A percentile compares a stretch with the other conserved stretches of the same genome.
Evolutionary conservation across 2,329 filamentous ascomycete genomes (phyloP).

Genomic region (Taxawa tesnikishii): DNA sequence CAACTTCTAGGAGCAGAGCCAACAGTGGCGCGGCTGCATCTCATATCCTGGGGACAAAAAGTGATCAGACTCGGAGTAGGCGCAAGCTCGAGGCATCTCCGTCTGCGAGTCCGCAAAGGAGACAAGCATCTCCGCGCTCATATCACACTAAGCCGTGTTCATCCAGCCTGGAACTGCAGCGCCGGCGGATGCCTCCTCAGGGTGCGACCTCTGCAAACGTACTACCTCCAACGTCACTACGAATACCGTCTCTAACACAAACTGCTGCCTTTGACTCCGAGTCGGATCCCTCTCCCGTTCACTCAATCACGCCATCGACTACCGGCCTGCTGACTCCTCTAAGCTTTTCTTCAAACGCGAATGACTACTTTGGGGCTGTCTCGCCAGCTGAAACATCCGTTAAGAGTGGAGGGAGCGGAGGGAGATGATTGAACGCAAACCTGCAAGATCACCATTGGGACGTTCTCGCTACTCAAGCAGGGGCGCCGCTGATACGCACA

Average conservation of each 20-base stretch:
- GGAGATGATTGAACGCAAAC: neutral
- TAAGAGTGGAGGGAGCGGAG: neutral
- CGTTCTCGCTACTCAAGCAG: slow-evolving; percentile 6
- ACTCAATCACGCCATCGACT: slow-evolving; percentile 11
- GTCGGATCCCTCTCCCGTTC: slow-evolving; percentile 16
- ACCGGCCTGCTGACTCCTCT: slow-evolving; percentile 18
- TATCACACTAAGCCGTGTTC: too few species aligned
- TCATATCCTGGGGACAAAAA: slow-evolving; percentile 21
- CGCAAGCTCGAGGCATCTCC: too few species aligned
- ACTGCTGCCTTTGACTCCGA: slow-evolving; percentile 9
- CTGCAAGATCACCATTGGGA: slow-evolving; percentile 1
- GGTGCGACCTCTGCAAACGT: slow-evolving; percentile 11
- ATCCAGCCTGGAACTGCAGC: slow-evolving; percentile 16
- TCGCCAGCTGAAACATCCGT: neutral
- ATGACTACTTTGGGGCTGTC: slow-evolving; percentile 16
- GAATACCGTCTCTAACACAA: slow-evolving; percentile 7
- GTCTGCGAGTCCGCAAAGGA: slow-evolving; percentile 24
- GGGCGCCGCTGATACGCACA: too few species aligned
- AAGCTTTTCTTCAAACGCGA: slow-evolving; percentile 14
- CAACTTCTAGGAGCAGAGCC: slow-evolving; percentile 26
- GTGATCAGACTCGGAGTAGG: too few species aligned
- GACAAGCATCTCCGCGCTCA: slow-evolving; percentile 10
- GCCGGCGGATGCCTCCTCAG: slow-evolving; percentile 17
- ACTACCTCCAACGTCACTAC: slow-evolving; percentile 8
- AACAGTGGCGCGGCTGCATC: slow-evolving; percentile 22